These are phyloP conservation scores for Fimicolochytrium jonesii DNA, from an alignment of 192 early-diverging fungal species.

Conservation along the genomic window DNA sequence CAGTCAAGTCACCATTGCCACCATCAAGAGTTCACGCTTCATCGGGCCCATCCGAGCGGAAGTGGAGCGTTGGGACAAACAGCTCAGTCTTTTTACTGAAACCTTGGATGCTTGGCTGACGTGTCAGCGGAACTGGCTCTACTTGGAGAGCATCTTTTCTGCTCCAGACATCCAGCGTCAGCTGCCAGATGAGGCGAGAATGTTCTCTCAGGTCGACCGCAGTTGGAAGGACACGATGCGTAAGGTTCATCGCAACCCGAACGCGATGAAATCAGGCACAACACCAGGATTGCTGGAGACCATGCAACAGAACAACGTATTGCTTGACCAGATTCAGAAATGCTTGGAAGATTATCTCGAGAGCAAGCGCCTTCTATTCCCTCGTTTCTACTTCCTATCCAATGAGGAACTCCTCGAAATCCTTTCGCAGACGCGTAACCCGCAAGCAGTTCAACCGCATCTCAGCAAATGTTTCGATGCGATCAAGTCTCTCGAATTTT, in stretches of 20 bases:
- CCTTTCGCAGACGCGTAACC: slow-evolving; percentile 57
- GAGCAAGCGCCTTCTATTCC: slow-evolving; percentile 56
- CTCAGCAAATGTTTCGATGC: slow-evolving; percentile 61
- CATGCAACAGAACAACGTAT: slow-evolving; percentile 55
- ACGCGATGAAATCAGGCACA: slow-evolving; percentile 59
- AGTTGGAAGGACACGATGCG: slow-evolving; percentile 63
- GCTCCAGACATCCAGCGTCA: slow-evolving; percentile 63
- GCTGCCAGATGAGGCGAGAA: slow-evolving; percentile 59
- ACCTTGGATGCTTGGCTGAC: slow-evolving; percentile 56
- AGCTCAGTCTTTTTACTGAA: slow-evolving; percentile 52
- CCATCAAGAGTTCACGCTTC: slow-evolving; percentile 54
- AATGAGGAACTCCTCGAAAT: slow-evolving; percentile 65
- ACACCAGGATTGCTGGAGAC: slow-evolving; percentile 53
- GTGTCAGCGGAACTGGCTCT: slow-evolving; percentile 60
- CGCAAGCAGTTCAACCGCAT: slow-evolving; percentile 62
- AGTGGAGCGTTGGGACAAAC: slow-evolving; percentile 58
- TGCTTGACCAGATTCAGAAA: slow-evolving; percentile 62
- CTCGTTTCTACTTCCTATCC: slow-evolving; percentile 61
- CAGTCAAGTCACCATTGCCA: slow-evolving; percentile 57
- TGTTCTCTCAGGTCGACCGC: slow-evolving; percentile 58
- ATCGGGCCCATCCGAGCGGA: slow-evolving; percentile 58
- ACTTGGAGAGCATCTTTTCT: slow-evolving; percentile 58
- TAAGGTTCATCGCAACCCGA: slow-evolving; percentile 54
- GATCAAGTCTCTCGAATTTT: slow-evolving; percentile 56
- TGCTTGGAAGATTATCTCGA: slow-evolving; percentile 62